phyloP scores from a whole-genome alignment of 2,329 filamentous ascomycete species.

The Coniochaeta sp. region DNA sequence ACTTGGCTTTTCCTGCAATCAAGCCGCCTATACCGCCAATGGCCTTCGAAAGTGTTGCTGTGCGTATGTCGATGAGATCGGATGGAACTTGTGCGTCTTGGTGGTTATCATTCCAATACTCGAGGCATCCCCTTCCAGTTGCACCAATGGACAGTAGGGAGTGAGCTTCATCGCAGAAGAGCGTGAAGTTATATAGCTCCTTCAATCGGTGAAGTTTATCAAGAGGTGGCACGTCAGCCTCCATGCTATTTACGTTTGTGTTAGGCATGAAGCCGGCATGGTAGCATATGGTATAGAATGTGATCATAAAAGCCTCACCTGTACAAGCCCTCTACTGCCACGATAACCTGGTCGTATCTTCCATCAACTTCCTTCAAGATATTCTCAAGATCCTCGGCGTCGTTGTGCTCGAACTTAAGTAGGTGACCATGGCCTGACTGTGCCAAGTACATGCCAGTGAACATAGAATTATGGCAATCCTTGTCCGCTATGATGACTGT shows the following conservation, averaged over 20 bases:
- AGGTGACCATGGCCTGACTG: background rate
- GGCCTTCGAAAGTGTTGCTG: slow-evolving; percentile 8
- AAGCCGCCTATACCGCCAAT: slow-evolving; percentile 10
- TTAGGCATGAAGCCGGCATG: background rate
- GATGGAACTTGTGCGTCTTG: slow-evolving; percentile 2
- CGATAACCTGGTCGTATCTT: slow-evolving; percentile 1
- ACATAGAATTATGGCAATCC: slow-evolving; percentile 9
- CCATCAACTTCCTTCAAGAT: slow-evolving; percentile 2
- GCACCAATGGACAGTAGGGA: slow-evolving; percentile 9
- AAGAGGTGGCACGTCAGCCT: slow-evolving; percentile 3
- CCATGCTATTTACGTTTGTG: slow-evolving; percentile 2
- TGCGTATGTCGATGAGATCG: slow-evolving; percentile 10
- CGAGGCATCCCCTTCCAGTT: slow-evolving; percentile 10
- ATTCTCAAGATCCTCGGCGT: slow-evolving; percentile 5
- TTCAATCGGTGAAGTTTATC: slow-evolving; percentile 4
- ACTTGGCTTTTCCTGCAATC: slow-evolving; percentile 3
- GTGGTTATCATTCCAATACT: slow-evolving; percentile 10
- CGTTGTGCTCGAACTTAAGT: slow-evolving; percentile 6
- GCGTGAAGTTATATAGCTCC: slow-evolving; percentile 5
- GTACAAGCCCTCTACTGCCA: background rate
- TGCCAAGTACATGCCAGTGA: slow-evolving; percentile 8
- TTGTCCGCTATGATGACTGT: slow-evolving; percentile 8
- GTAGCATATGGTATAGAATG: background rate
- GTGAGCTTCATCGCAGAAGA: slow-evolving; percentile 12
- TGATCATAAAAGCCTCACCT: background rate